phyloP scores from a whole-genome alignment of 768 basidiomycete species.

The Phanerochaete sordida region DNA sequence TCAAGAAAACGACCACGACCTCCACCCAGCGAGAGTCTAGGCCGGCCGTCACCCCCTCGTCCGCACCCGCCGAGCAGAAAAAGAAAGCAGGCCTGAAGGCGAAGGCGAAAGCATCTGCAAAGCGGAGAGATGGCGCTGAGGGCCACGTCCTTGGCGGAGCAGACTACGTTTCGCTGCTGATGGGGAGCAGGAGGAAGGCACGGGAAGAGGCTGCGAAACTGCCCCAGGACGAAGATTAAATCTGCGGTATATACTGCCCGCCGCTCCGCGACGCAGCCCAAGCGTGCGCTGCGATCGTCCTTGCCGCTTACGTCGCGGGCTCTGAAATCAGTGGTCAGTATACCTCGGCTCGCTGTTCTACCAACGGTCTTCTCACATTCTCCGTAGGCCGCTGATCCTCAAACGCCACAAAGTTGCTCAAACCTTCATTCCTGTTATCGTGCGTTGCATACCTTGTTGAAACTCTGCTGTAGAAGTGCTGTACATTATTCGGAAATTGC shows the following conservation, averaged over 20 bases:
- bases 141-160: slow-evolving; percentile 63
- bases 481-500: background rate
- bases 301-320: too few relatives aligned
- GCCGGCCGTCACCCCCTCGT: slow-evolving; percentile 15
- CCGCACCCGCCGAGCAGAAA: slow-evolving; percentile 29
- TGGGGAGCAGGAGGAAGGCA: slow-evolving; percentile 68
- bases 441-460: background rate
- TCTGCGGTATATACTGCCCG: too few relatives aligned
- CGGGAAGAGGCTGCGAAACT: slow-evolving; percentile 64
- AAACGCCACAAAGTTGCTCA: too few relatives aligned
- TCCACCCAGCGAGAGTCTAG: background rate
- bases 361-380: too few relatives aligned
- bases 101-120: slow-evolving; percentile 27
- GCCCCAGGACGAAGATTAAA: slow-evolving; percentile 25
- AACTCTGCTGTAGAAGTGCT: background rate
- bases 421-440: background rate
- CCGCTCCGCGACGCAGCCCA: too few relatives aligned
- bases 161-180: slow-evolving; percentile 71
- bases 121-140: slow-evolving; percentile 21
- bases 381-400: too few relatives aligned
- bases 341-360: too few relatives aligned
- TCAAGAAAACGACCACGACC: slow-evolving; percentile 5
- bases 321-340: too few relatives aligned
- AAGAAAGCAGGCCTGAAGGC: slow-evolving; percentile 49
- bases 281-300: too few relatives aligned